Evolutionary conservation across 2,329 filamentous ascomycete species (phyloP).

Genomic region (Zymoseptoria pseudotritici): DNA sequence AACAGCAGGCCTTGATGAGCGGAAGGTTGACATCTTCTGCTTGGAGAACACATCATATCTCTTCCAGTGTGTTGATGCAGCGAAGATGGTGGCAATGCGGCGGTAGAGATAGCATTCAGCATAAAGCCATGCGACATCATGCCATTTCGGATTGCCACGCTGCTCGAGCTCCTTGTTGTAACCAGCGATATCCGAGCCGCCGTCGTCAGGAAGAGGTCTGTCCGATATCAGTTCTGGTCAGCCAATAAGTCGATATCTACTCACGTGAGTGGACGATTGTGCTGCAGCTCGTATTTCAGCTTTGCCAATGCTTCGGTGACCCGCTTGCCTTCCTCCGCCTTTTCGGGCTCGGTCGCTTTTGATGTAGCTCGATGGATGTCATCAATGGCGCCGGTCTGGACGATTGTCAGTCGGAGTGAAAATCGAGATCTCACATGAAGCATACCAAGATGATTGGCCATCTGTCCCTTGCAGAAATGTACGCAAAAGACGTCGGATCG

Average conservation of each 20-base stretch:
- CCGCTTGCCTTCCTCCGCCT: conserved; percentile 71
- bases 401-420: conserved; percentile 4
- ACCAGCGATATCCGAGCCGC: conserved; percentile 61
- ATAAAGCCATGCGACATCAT: conserved; percentile 80
- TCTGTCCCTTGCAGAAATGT: conserved; percentile 71
- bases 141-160: conserved; percentile 70
- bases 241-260: conserved; percentile 19
- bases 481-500: conserved; percentile 81
- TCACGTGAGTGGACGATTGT: conserved; percentile 72
- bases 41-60: conserved; percentile 80
- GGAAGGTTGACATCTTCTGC: conserved; percentile 88
- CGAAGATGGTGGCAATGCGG: conserved; percentile 74
- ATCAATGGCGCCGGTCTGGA: conserved; percentile 85
- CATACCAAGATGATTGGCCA: conserved; percentile 90
- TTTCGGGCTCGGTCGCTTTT: conserved; percentile 53
- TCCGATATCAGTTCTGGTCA: not conserved
- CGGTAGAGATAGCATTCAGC: conserved; percentile 91
- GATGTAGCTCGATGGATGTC: conserved; percentile 75
- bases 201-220: conserved; percentile 70
- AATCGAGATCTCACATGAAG: conserved; percentile 6
- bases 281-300: conserved; percentile 92
- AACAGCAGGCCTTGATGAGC: conserved; percentile 79
- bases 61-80: conserved; percentile 73
- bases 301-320: conserved; percentile 72
- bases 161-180: conserved; percentile 83